These are phyloP conservation scores for Plasmopara halstedii DNA, from an alignment of 352 stramenopile species.

Conservation along the genomic window DNA sequence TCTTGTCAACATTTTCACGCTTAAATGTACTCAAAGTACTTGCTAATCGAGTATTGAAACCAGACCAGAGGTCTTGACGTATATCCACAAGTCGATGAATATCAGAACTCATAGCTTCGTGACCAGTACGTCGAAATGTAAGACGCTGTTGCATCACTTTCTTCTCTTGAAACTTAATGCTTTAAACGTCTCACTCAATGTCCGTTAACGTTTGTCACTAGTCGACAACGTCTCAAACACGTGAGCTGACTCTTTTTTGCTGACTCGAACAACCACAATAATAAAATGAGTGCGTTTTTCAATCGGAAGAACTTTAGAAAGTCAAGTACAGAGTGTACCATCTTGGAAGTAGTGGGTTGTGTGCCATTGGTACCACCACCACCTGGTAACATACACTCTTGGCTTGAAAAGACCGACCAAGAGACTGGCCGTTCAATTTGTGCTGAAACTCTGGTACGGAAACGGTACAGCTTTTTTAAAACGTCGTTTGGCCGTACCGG, in stretches of 20 bases:
- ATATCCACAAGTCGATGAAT: constrained; percentile 16
- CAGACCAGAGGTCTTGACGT: constrained; percentile 22
- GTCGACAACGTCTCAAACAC: constrained; percentile 1
- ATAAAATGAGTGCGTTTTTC: constrained; percentile 7
- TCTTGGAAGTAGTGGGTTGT: too few relatives aligned
- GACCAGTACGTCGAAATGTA: constrained; percentile 2
- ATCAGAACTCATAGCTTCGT: constrained; percentile 7
- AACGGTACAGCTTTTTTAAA: neutral
- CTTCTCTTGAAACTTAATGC: too few relatives aligned
- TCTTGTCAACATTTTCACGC: neutral
- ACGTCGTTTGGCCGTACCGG: neutral
- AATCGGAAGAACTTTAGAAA: constrained; percentile 8
- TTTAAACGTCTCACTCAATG: neutral
- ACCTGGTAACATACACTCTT: constrained; percentile 3
- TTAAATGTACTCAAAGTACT: constrained; percentile 4
- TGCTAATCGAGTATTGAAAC: constrained; percentile 17
- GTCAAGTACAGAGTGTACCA: too few relatives aligned
- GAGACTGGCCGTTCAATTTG: constrained; percentile 9
- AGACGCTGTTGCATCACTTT: too few relatives aligned
- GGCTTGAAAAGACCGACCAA: constrained; percentile 7
- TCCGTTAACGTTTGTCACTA: constrained; percentile 9
- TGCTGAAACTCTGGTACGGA: too few relatives aligned
- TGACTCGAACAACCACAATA: constrained; percentile 10
- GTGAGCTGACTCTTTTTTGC: constrained; percentile 12
- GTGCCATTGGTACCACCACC: too few relatives aligned